phyloP scores from a whole-genome alignment of 75 land plant genomes.

The Isoetes taiwanensis region DNA sequence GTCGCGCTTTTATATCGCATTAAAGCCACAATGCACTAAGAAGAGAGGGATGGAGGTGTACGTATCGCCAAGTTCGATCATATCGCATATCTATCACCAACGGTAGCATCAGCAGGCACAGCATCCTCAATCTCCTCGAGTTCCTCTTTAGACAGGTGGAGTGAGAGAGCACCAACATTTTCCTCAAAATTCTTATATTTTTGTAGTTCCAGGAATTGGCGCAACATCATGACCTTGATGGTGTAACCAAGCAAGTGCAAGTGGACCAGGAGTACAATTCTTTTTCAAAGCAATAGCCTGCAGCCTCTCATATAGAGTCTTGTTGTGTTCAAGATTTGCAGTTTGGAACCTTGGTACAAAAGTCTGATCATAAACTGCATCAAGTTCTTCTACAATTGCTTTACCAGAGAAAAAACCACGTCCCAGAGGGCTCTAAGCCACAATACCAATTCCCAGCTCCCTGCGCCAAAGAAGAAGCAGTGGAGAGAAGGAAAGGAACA shows the following conservation, averaged over 20 bases:
- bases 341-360: constrained; percentile 32
- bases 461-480: too few relatives aligned
- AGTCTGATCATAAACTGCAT: constrained; percentile 9
- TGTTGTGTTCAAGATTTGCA: constrained; percentile 50
- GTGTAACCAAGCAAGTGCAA: constrained; percentile 55
- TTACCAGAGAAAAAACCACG: constrained; percentile 57
- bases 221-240: constrained; percentile 44
- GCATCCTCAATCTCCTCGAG: constrained; percentile 29
- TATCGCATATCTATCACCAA: constrained; percentile 40
- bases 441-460: constrained; percentile 61
- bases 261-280: constrained; percentile 29
- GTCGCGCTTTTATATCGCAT: too few relatives aligned
- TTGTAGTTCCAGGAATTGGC: constrained; percentile 58
- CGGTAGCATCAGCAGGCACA: constrained; percentile 21
- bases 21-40: too few relatives aligned
- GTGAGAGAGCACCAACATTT: constrained; percentile 28
- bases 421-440: constrained; percentile 52
- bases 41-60: too few relatives aligned
- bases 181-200: constrained; percentile 36
- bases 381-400: constrained; percentile 27
- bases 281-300: constrained; percentile 27
- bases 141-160: constrained; percentile 29
- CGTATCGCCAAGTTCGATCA: too few relatives aligned
- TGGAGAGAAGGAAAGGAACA: too few relatives aligned
- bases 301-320: constrained; percentile 30